Evolutionary conservation across 2,329 filamentous ascomycete genomes (phyloP).

Genomic region (Penicillium sp.): DNA sequence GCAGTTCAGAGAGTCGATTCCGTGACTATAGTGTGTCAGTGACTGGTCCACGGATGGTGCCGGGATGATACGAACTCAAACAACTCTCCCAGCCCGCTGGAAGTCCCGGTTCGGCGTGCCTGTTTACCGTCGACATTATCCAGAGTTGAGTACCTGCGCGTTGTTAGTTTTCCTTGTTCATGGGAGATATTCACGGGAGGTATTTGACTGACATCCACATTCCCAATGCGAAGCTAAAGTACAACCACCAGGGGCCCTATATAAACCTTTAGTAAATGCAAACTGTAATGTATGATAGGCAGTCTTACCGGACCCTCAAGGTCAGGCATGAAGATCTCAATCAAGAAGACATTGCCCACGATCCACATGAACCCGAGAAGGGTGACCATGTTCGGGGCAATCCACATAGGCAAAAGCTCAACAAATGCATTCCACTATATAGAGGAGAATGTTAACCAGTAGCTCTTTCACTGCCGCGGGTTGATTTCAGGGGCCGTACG

Average conservation of each 20-base stretch:
- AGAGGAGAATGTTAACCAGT: slow-evolving; percentile 1
- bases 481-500: slow-evolving; percentile 52
- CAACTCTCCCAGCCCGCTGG: slow-evolving; percentile 88
- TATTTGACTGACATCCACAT: slow-evolving; percentile 75
- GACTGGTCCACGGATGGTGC: slow-evolving; percentile 9
- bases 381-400: slow-evolving; percentile 97
- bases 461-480: not conserved
- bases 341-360: slow-evolving; percentile 71
- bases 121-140: slow-evolving; percentile 99
- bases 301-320: slow-evolving; percentile 76
- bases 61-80: slow-evolving; percentile 65
- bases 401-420: slow-evolving; percentile 87
- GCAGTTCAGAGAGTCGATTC: slow-evolving; percentile 97
- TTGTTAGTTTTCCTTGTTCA: slow-evolving; percentile 14
- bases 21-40: slow-evolving; percentile 59
- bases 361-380: slow-evolving; percentile 94
- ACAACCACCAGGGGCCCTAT: slow-evolving; percentile 84
- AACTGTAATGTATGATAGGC: not conserved
- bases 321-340: slow-evolving; percentile 83
- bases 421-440: slow-evolving; percentile 94
- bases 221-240: slow-evolving; percentile 92
- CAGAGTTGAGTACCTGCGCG: slow-evolving; percentile 76
- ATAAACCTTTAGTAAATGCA: slow-evolving; percentile 12
- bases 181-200: not conserved
- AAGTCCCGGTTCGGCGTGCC: slow-evolving; percentile 89